These are phyloP conservation scores for Pascua guehoae DNA, from an alignment of 1,284 basidiomycete genomes.

Conservation along the genomic window DNA sequence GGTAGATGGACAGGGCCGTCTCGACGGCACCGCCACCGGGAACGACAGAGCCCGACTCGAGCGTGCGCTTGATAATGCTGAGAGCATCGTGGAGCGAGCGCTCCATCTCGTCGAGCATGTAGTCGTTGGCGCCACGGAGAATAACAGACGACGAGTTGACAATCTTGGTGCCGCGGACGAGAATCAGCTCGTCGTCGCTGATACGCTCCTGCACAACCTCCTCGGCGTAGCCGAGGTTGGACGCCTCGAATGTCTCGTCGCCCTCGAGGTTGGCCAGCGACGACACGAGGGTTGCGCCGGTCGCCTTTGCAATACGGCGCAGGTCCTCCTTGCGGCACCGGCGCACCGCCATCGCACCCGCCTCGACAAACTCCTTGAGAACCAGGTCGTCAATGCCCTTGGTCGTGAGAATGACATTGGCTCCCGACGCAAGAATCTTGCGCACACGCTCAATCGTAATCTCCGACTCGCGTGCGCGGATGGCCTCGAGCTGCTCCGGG, in stretches of 20 bases:
- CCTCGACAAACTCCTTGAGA: constrained; percentile 98
- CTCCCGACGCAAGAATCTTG: constrained; percentile 93
- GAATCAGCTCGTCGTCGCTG: constrained; percentile 96
- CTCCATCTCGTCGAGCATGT: constrained; percentile 99
- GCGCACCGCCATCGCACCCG: constrained; percentile 97
- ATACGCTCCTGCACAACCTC: constrained; percentile 97
- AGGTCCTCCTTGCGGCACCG: constrained; percentile 97
- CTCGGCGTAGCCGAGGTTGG: constrained; percentile 83
- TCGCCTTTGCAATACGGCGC: constrained; percentile 93
- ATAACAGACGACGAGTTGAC: constrained; percentile 92
- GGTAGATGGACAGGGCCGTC: constrained; percentile 91
- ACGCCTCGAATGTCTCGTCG: constrained; percentile 94
- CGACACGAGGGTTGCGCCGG: constrained; percentile 88
- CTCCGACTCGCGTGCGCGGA: constrained; percentile 89
- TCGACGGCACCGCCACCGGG: constrained; percentile 98
- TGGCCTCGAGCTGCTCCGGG: constrained; percentile 94
- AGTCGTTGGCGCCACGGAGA: constrained; percentile 96
- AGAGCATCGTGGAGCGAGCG: constrained; percentile 90
- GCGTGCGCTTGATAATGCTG: constrained; percentile 92
- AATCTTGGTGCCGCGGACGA: constrained; percentile 96
- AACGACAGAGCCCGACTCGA: constrained; percentile 93
- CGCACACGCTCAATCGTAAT: constrained; percentile 94
- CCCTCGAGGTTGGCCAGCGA: constrained; percentile 96
- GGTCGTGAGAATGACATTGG: constrained; percentile 95
- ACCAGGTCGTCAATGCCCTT: constrained; percentile 99